Base-by-base conservation (phyloP, 2,329 filamentous ascomycete genomes). In the Trichoderma cornu-damae region DNA sequence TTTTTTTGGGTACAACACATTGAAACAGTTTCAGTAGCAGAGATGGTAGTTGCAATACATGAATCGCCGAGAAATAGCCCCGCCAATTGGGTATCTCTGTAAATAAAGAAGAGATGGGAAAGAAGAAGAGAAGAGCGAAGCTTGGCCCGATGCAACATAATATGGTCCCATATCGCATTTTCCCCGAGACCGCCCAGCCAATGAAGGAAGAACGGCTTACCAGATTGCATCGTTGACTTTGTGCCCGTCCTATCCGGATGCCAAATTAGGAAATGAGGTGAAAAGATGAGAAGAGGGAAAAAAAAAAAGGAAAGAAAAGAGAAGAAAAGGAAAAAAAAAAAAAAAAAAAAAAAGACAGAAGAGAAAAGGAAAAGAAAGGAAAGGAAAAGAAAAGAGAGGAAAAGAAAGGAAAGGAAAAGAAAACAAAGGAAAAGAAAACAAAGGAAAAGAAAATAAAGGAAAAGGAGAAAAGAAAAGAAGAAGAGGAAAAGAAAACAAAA, bases 41-140 rank as follows among this genome's bases (percentile, higher is more conserved):
- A 55, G 40, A 55, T 38, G 42, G 20, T 28, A 38, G 26, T n/a
- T 38, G 16, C 34, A 22, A 47, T 47, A 30, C 38, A 37, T 12
- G 22, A 30, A 40, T 40, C 22, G 35, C 35, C 37, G n/a, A n/a
- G 48, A 30, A 51, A 51, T 28, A 51, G 24, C 26, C 30, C 24
- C 32, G 20, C 52, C 18, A n/a, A 28, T 26, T 47, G 52, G 52
- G 52, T 55, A 55, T 55, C 52, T 55, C 52, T 55, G 32, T 18
- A 20, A 9, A 47, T 12, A 43, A 42, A 42, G 3, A 40, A 47
- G 20, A 44, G 24, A 22, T n/a, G n/a, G n/a, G 34, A 22, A 26
- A 47, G 18, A n/a, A 47, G 9, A 46, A 37, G 24, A 47, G 28
- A 30, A 30, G 9, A 30, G 28, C 28, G n/a, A n/a, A 18, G 40